Conservation (phyloP, 129 eudicot genomes). For the Ambrosia trifida region DNA sequence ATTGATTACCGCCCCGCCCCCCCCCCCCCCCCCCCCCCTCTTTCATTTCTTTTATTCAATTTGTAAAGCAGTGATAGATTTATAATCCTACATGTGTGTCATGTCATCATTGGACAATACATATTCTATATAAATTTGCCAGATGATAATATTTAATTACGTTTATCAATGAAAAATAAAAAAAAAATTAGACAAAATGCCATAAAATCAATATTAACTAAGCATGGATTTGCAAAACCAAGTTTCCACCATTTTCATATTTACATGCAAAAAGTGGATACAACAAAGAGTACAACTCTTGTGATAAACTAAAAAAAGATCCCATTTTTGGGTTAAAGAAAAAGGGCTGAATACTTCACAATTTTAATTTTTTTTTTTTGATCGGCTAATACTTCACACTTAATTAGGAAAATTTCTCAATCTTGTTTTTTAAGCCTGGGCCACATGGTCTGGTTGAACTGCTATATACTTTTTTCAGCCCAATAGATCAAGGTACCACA, state of each 20-base stretch:
- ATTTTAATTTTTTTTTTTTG: no score
- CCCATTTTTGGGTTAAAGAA: constrained; percentile 25
- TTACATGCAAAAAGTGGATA: constrained; percentile 28
- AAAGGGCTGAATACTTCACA: constrained; percentile 25
- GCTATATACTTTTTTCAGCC: constrained; percentile 22
- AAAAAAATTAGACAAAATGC: not conserved
- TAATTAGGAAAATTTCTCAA: constrained; percentile 28
- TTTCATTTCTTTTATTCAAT: not conserved
- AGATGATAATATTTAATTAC: no score
- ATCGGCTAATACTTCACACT: no score
- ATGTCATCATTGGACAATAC: no score
- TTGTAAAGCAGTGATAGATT: no score
- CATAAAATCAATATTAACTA: not conserved
- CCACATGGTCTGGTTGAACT: not conserved
- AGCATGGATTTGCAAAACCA: not conserved
- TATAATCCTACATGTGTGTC: not conserved
- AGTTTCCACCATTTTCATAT: constrained; percentile 8
- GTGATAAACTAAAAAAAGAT: constrained; percentile 4
- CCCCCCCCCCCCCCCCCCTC: no score
- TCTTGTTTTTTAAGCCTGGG: constrained; percentile 9
- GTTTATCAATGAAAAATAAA: no score
- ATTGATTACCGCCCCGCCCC: no score
- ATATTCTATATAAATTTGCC: not conserved
- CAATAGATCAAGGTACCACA: not conserved
- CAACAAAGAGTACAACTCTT: constrained; percentile 20